Percentiles rank a stretch among this genome's conserved stretches.
Evolutionary conservation across 2,329 filamentous ascomycete genomes (phyloP).

Genomic region (Talaromyces sp.): DNA sequence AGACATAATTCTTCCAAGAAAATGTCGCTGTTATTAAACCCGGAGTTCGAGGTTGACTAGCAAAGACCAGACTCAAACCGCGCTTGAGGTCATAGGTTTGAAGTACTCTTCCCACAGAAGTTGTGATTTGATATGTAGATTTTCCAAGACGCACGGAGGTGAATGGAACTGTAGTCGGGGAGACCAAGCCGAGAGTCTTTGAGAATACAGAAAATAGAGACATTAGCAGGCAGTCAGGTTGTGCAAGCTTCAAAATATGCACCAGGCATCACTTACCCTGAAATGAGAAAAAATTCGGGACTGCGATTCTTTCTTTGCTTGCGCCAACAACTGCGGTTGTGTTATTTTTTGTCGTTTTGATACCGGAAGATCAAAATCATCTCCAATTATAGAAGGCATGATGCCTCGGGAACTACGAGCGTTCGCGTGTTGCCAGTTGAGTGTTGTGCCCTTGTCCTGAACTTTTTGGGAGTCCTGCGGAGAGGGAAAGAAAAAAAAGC

Average conservation of each 20-base stretch:
- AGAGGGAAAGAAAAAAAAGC: constrained; percentile 7
- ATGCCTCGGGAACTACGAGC: constrained; percentile 9
- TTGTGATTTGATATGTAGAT: constrained; percentile 95
- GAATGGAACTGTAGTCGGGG: constrained; percentile 85
- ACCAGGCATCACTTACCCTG: constrained; percentile 58
- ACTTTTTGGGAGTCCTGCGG: constrained; percentile 1
- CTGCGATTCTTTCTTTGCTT: constrained; percentile 43
- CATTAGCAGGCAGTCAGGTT: constrained; percentile 1
- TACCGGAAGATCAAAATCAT: constrained; percentile 58
- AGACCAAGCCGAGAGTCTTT: constrained; percentile 94
- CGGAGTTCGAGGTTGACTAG: constrained; percentile 86
- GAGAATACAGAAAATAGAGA: constrained; percentile 9
- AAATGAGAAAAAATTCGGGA: constrained; percentile 92
- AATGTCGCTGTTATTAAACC: constrained; percentile 78
- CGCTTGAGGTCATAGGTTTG: constrained; percentile 94
- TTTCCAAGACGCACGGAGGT: constrained; percentile 85
- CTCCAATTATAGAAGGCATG: constrained; percentile 50
- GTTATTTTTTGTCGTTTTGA: constrained; percentile 60
- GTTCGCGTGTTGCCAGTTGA: constrained; percentile 5
- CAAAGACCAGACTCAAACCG: constrained; percentile 87
- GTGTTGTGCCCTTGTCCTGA: neutral
- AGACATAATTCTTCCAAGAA: constrained; percentile 81
- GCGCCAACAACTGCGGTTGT: constrained; percentile 8
- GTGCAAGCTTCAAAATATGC: neutral
- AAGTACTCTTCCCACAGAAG: constrained; percentile 80